Conservation (phyloP, 352 stramenopile genomes). For the Globisporangium middletonii region DNA sequence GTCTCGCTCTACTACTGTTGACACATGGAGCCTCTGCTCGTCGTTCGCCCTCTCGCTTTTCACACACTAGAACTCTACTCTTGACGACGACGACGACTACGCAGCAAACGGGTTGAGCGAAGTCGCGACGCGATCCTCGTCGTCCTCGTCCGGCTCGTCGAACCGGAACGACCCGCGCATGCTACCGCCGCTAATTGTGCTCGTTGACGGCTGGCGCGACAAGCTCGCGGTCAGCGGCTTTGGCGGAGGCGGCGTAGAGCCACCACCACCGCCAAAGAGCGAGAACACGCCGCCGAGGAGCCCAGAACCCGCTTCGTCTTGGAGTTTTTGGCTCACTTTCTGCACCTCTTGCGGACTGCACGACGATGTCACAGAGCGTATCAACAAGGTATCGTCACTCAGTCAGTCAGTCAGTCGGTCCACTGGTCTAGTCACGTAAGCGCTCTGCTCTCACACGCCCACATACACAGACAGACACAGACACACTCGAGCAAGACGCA, state of each 20-base stretch:
- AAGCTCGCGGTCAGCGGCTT: slow-evolving; percentile 40
- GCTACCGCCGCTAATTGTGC: slow-evolving; percentile 22
- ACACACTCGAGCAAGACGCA: slow-evolving; percentile 1
- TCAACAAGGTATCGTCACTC: not conserved
- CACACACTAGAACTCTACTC: slow-evolving; percentile 17
- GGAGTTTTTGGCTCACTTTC: slow-evolving; percentile 39
- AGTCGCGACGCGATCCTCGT: slow-evolving; percentile 41
- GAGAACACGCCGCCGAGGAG: slow-evolving; percentile 72
- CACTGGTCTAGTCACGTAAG: not conserved
- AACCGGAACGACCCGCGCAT: slow-evolving; percentile 22
- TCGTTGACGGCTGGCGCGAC: slow-evolving; percentile 34
- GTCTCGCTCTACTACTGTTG: too few relatives aligned
- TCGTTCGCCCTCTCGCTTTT: not conserved
- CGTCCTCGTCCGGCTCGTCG: slow-evolving; percentile 45
- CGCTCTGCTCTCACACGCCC: too few relatives aligned
- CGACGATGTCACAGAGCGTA: not conserved
- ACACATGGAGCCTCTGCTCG: too few relatives aligned
- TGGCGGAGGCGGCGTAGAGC: slow-evolving; percentile 22
- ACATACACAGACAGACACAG: not conserved
- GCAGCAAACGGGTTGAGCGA: slow-evolving; percentile 64
- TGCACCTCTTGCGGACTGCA: slow-evolving; percentile 56
- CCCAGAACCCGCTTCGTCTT: slow-evolving; percentile 28
- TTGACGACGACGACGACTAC: slow-evolving; percentile 10
- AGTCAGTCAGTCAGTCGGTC: not conserved
- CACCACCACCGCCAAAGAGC: slow-evolving; percentile 41